phyloP scores from a whole-genome alignment of 2,329 filamentous ascomycete genomes.

The Elsinoe arachidis region DNA sequence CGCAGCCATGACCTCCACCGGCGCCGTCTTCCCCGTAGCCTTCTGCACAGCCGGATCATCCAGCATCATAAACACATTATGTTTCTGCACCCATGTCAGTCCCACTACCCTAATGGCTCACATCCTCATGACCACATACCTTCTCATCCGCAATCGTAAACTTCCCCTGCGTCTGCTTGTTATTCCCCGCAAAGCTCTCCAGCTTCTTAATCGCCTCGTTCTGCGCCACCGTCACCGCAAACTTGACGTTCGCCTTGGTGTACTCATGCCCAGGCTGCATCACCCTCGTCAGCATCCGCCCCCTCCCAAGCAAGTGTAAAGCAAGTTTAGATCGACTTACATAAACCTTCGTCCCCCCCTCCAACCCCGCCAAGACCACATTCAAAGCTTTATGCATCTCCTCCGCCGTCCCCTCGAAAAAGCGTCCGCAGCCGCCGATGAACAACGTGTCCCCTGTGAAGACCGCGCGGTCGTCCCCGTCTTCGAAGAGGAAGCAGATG shows the following conservation, averaged over 20 bases:
- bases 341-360: conserved; percentile 86
- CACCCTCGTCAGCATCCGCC: neutral
- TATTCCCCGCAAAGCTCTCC: conserved; percentile 64
- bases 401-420: conserved; percentile 82
- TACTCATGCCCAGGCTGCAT: conserved; percentile 86
- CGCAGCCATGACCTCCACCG: conserved; percentile 74
- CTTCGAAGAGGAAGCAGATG: conserved; percentile 89
- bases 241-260: conserved; percentile 93
- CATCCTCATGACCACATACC: conserved; percentile 39
- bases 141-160: conserved; percentile 98
- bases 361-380: conserved; percentile 67
- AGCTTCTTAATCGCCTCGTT: conserved; percentile 70
- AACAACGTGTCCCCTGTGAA: conserved; percentile 97
- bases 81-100: conserved; percentile 46
- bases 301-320: neutral
- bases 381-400: conserved; percentile 96
- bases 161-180: conserved; percentile 84
- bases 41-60: conserved; percentile 77
- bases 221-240: conserved; percentile 66
- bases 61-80: conserved; percentile 95
- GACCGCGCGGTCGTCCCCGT: conserved; percentile 66
- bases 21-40: conserved; percentile 69
- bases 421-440: conserved; percentile 86
- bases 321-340: conserved; percentile 44
- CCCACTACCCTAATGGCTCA: conserved; percentile 5